Evolutionary conservation across 108 stramenopile species (phyloP).

Genomic region (Schizochytrium sp.): DNA sequence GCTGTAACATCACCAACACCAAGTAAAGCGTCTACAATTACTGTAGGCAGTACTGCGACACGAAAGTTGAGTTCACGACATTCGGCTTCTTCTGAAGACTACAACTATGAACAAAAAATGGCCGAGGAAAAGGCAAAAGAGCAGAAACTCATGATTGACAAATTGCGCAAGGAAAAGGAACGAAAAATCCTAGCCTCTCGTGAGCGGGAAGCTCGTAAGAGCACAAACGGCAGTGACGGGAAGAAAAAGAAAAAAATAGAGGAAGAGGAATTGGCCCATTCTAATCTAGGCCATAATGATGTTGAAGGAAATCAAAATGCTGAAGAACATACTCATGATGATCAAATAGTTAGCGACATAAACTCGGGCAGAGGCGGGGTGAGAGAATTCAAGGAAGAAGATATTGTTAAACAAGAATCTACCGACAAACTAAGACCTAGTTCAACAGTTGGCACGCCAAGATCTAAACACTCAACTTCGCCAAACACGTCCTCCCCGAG

Average conservation of each 20-base stretch:
- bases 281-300: background rate
- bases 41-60: background rate
- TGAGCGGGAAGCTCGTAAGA: background rate
- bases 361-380: no score
- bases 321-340: no score
- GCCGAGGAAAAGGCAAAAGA: background rate
- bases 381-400: no score
- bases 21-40: background rate
- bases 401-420: no score
- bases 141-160: background rate
- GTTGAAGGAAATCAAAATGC: no score
- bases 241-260: background rate
- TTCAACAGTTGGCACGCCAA: no score
- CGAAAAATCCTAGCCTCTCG: background rate
- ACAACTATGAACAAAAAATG: background rate
- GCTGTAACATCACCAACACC: background rate
- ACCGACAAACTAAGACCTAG: no score
- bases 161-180: slow-evolving; percentile 26
- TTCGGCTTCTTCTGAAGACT: background rate
- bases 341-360: no score
- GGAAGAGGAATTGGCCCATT: background rate
- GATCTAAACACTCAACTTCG: no score
- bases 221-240: background rate
- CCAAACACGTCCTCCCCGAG: no score
- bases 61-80: slow-evolving; percentile 6